Percentiles rank a stretch among this genome's conserved stretches.
Conservation (phyloP, 1,284 basidiomycete genomes). For the Neolentinus lepideus region DNA sequence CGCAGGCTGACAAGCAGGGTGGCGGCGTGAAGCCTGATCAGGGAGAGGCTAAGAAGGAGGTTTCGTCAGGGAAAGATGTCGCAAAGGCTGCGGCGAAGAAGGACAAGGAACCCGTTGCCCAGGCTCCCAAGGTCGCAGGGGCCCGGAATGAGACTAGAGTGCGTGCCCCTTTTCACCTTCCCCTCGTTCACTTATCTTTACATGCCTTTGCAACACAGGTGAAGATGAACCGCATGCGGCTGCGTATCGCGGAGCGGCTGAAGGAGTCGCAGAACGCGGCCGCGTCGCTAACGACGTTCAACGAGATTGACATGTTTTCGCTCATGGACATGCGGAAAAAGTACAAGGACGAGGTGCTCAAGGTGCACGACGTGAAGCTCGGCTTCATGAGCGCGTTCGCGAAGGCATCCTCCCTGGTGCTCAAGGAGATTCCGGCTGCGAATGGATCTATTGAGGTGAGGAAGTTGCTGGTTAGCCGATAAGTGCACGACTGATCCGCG, state of each 20-base stretch:
- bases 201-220: conserved; percentile 39
- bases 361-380: conserved; percentile 93
- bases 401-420: conserved; percentile 78
- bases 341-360: conserved; percentile 92
- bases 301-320: conserved; percentile 99
- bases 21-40: conserved; percentile 26
- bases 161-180: conserved; percentile 14
- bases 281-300: conserved; percentile 96
- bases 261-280: conserved; percentile 99
- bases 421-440: conserved; percentile 90
- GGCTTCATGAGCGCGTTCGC: conserved; percentile 99
- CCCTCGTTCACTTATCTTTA: background rate
- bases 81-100: conserved; percentile 29
- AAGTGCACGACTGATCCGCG: background rate
- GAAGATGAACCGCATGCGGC: conserved; percentile 97
- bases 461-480: conserved; percentile 13
- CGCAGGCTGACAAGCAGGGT: conserved; percentile 26
- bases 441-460: conserved; percentile 86
- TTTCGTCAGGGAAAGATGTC: conserved; percentile 25
- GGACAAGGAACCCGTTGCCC: conserved; percentile 23
- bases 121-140: conserved; percentile 37
- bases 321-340: conserved; percentile 91
- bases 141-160: conserved; percentile 84
- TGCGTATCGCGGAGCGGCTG: conserved; percentile 93
- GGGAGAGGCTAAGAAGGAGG: conserved; percentile 34